Conservation (phyloP, 768 basidiomycete genomes). For the Terana coerulea region DNA sequence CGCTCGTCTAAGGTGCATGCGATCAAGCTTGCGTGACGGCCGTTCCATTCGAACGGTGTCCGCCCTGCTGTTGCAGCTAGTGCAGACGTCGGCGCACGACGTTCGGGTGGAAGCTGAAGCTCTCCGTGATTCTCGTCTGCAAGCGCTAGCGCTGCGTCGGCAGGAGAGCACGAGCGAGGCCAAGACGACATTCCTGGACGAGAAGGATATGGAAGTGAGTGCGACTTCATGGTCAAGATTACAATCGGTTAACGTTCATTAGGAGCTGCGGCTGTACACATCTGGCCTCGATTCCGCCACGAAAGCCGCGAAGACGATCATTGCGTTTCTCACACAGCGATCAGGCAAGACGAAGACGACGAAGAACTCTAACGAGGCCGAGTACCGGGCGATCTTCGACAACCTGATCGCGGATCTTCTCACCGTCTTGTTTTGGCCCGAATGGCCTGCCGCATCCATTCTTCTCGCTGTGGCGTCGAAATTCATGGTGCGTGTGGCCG, state of each 20-base stretch:
- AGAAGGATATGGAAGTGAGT: slow-evolving; percentile 61
- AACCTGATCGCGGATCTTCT: slow-evolving; percentile 86
- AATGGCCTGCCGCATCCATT: slow-evolving; percentile 93
- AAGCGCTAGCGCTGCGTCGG: slow-evolving; percentile 53
- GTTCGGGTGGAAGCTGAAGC: slow-evolving; percentile 66
- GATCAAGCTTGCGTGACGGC: slow-evolving; percentile 81
- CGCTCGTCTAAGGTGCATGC: background rate
- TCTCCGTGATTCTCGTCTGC: slow-evolving; percentile 60
- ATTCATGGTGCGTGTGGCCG: slow-evolving; percentile 62
- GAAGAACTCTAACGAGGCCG: slow-evolving; percentile 90
- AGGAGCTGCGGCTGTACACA: slow-evolving; percentile 72
- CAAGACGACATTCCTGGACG: slow-evolving; percentile 52
- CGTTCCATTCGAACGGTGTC: slow-evolving; percentile 91
- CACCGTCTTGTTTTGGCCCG: slow-evolving; percentile 87
- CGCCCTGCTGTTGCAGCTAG: slow-evolving; percentile 89
- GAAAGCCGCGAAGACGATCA: slow-evolving; percentile 80
- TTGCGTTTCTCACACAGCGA: slow-evolving; percentile 32
- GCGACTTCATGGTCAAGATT: no score
- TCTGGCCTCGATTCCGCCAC: slow-evolving; percentile 77
- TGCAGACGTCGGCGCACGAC: slow-evolving; percentile 91
- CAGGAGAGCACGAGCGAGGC: slow-evolving; percentile 60
- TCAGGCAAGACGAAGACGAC: slow-evolving; percentile 85
- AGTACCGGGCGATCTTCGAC: slow-evolving; percentile 91
- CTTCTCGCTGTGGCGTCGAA: slow-evolving; percentile 77
- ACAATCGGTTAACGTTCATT: background rate